Percentiles rank a stretch among this genome's conserved stretches.
Conservation (phyloP, 768 basidiomycete species). For the Suillus decipiens region DNA sequence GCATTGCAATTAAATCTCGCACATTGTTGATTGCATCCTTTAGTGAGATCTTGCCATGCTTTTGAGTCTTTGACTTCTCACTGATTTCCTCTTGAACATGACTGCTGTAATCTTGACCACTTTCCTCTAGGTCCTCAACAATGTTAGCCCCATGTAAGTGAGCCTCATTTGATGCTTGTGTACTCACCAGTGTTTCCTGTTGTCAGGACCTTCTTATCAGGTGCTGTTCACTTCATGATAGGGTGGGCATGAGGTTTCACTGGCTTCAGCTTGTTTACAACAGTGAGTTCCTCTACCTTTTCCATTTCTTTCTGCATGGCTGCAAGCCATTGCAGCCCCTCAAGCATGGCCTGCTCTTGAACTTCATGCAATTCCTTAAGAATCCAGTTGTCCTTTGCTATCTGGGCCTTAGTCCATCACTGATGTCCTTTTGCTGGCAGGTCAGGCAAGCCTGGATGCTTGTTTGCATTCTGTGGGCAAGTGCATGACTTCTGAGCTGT, state of each 20-base stretch:
- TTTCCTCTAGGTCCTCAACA: background rate
- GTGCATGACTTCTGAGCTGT: background rate
- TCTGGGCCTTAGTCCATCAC: constrained; percentile 13
- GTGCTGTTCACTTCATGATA: background rate
- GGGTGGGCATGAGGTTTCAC: constrained; percentile 1
- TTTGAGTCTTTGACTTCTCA: background rate
- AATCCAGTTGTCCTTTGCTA: constrained; percentile 11
- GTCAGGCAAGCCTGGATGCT: constrained; percentile 13
- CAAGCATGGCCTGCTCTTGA: background rate
- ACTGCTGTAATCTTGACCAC: background rate
- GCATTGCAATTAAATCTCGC: background rate
- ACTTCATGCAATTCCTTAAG: constrained; percentile 3
- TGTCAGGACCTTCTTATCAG: background rate
- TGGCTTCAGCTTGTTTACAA: background rate
- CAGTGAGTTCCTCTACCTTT: background rate
- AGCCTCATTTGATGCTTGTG: background rate
- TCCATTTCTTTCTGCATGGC: constrained; percentile 6
- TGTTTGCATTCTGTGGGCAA: constrained; percentile 3
- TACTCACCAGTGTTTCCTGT: background rate
- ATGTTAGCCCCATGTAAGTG: background rate
- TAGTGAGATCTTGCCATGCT: background rate
- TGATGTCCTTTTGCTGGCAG: constrained; percentile 4
- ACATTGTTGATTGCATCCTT: background rate
- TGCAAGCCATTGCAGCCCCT: constrained; percentile 4
- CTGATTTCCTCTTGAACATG: background rate